phyloP scores from a whole-genome alignment of 1,284 basidiomycete genomes.

The Ustilago crameri region DNA sequence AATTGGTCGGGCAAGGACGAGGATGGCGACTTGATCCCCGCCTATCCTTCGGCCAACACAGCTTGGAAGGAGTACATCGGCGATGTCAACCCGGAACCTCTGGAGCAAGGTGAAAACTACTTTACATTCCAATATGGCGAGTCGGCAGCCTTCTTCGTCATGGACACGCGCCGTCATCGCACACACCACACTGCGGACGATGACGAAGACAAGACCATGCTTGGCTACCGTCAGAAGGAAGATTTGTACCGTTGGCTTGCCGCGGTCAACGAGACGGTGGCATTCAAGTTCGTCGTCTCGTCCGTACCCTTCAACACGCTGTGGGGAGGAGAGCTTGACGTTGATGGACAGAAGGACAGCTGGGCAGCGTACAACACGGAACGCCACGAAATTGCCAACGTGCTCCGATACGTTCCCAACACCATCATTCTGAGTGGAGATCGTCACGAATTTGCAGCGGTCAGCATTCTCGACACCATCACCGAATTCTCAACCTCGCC shows the following conservation, averaged over 20 bases:
- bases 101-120: constrained; percentile 72
- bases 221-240: constrained; percentile 77
- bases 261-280: constrained; percentile 77
- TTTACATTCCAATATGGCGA: constrained; percentile 70
- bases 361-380: constrained; percentile 80
- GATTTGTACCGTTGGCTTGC: constrained; percentile 76
- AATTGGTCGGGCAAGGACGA: constrained; percentile 72
- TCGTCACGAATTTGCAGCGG: constrained; percentile 81
- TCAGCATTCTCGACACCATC: constrained; percentile 69
- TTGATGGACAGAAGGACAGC: constrained; percentile 74
- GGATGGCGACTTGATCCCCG: constrained; percentile 72
- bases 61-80: constrained; percentile 79
- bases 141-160: constrained; percentile 77
- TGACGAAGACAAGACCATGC: constrained; percentile 75
- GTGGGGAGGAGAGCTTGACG: constrained; percentile 73
- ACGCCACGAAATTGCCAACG: constrained; percentile 69
- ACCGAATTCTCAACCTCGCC: constrained; percentile 76
- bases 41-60: constrained; percentile 74
- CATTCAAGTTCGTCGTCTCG: constrained; percentile 83
- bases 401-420: constrained; percentile 75
- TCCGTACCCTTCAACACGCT: constrained; percentile 82
- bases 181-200: constrained; percentile 69
- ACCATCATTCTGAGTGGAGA: constrained; percentile 74
- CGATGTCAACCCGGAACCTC: constrained; percentile 75
- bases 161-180: constrained; percentile 80